Evolutionary conservation across 495 filamentous ascomycete genomes (phyloP), one percentile per base, ranked within the genome.

Genomic region (Penicillium waksmanii): DNA sequence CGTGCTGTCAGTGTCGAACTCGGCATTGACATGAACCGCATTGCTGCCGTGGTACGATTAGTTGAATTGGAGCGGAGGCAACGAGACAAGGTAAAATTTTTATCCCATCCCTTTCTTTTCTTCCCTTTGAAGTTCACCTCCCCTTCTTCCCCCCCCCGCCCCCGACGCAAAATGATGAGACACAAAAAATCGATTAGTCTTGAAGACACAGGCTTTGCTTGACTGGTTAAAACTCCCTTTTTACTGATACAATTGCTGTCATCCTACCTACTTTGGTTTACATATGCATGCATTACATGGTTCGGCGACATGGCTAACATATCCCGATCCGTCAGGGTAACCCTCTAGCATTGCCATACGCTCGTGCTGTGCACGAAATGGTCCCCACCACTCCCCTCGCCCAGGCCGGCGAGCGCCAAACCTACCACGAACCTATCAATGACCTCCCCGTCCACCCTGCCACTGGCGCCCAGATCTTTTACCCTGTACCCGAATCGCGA

Each of bases 151-250:
- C n/a, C n/a, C n/a, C n/a, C n/a, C n/a, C n/a, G n/a, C 54, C 53
- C 56, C 43, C 54, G 43, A 56, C 66, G 62, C 67, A 58, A 31
- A 67, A 87, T 88, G 88, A 88, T 87, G 89, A 91, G 80, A 71
- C 62, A 84, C 56, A 84, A 86, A 87, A 80, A 83, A 79, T 88
- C 93, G 94, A 97, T 98, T 96, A 96, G 94, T 97, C 94, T 97
- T 94, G 81, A 97, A 97, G 94, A 97, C 92, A 85, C 73, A 70
- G 59, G 70, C 64, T 58, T 53, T 42, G 73, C 67, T 61, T 65
- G 73, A 66, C 85, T 92, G 89, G 85, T 91, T 91, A 92, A 75
- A 86, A 81, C 80, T 70, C 61, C 62, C 63, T 63, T 64, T 66
- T 67, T 51, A 61, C 73, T 75, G 73, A 74, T 63, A 50, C 51